Percentiles rank a stretch among this genome's conserved stretches.
Evolutionary conservation across 176 grass and related monocot species (phyloP).

Genomic region (Cymbopogon citratus): DNA sequence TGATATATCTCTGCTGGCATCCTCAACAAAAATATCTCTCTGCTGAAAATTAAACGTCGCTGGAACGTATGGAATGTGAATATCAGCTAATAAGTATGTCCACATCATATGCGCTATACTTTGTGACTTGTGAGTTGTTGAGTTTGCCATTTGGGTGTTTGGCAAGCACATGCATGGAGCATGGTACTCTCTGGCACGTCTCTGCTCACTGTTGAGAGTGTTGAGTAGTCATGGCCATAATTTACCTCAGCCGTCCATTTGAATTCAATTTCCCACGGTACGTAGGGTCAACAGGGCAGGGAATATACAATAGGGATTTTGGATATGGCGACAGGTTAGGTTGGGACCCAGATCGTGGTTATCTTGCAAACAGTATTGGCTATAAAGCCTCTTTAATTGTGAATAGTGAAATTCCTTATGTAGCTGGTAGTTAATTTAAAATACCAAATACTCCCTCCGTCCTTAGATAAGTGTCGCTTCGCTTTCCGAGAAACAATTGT

Average conservation of each 20-base stretch:
- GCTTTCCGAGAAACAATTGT: no score
- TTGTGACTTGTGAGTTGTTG: neutral
- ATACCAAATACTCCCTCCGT: no score
- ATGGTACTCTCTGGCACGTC: no score
- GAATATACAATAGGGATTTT: neutral
- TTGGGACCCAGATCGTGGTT: neutral
- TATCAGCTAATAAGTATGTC: no score
- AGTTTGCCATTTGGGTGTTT: neutral
- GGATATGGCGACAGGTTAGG: neutral
- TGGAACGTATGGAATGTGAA: no score
- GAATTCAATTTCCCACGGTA: neutral
- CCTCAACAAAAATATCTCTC: no score
- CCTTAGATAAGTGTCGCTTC: no score
- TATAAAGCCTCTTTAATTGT: neutral
- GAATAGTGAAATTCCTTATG: neutral
- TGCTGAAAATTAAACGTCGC: no score
- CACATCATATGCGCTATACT: no score
- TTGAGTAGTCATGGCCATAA: neutral
- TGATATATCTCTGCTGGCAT: no score
- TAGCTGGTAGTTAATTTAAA: neutral
- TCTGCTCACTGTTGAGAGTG: neutral
- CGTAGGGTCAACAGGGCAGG: no score
- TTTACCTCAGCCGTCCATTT: constrained; percentile 4
- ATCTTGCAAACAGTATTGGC: neutral
- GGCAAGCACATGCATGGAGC: neutral